Evolutionary conservation across 495 filamentous ascomycete genomes (phyloP), one percentile per base, ranked within the genome.

Genomic region (Aspergillus olivimuriae): DNA sequence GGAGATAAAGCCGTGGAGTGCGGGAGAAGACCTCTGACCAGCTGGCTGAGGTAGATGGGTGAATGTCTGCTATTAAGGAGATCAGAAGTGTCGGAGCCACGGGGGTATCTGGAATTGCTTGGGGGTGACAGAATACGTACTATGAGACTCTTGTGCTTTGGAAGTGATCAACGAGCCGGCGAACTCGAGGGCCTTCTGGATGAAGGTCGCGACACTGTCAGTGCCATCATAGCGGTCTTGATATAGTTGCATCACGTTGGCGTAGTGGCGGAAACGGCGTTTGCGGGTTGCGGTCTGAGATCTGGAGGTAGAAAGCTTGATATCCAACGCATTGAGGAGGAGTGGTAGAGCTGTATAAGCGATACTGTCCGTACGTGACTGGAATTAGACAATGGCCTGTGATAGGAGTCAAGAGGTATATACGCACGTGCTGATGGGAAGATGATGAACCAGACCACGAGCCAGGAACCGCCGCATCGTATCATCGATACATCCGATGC

Each of bases 371-470:
- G 24, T 11, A n/a, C n/a, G n/a, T n/a, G n/a, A n/a, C n/a, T n/a
- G n/a, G n/a, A n/a, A n/a, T n/a, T n/a, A n/a, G n/a, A n/a, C n/a
- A n/a, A n/a, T n/a, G n/a, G n/a, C n/a, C n/a, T n/a, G n/a, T n/a
- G n/a, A n/a, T n/a, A n/a, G n/a, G n/a, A n/a, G n/a, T n/a, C n/a
- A n/a, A n/a, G n/a, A n/a, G n/a, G n/a, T n/a, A n/a, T n/a, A n/a
- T n/a, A n/a, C 40, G n/a, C 33, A 42, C 40, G 40, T 32, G 40
- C 40, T 42, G 16, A 42, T 42, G 12, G 40, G 40, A 12, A 42
- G 28, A 42, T 42, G 40, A 20, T 42, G 40, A 30, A 26, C 40
- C 4, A 42, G n/a, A 17, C 40, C 40, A 4, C 33, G 22, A 3
- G 40, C 40, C n/a, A 42, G 23, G 16, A 42, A 42, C 14, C 40